Conservation (phyloP, 2,329 filamentous ascomycete genomes). For the Macrophomina phaseolina region DNA sequence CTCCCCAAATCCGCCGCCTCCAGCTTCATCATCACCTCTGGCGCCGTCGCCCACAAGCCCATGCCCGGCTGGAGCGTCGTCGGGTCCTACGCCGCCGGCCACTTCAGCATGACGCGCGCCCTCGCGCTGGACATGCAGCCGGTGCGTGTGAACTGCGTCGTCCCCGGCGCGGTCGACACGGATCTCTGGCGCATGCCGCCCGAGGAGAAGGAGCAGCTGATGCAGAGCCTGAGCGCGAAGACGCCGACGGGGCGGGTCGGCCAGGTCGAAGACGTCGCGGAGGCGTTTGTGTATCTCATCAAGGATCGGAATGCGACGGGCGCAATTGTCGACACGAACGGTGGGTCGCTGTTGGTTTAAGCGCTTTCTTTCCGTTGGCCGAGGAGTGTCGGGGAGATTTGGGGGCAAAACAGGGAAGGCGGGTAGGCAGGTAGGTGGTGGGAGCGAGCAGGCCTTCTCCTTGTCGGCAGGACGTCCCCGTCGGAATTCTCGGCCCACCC, state of each 20-base stretch:
- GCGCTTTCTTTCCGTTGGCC: too few relatives aligned
- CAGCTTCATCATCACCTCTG: slow-evolving; percentile 64
- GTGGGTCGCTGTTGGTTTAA: slow-evolving; percentile 40
- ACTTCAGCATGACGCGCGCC: slow-evolving; percentile 59
- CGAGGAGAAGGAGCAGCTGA: slow-evolving; percentile 35
- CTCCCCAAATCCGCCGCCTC: slow-evolving; percentile 50
- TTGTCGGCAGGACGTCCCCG: too few relatives aligned
- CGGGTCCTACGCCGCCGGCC: slow-evolving; percentile 55
- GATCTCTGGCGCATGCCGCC: slow-evolving; percentile 47
- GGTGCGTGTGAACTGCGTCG: slow-evolving; percentile 67
- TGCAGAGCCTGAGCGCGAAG: slow-evolving; percentile 32
- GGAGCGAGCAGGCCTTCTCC: too few relatives aligned
- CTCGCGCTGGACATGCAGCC: slow-evolving; percentile 69
- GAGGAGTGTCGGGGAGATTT: too few relatives aligned
- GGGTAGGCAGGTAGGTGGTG: too few relatives aligned
- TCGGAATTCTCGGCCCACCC: too few relatives aligned
- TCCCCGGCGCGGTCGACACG: slow-evolving; percentile 59
- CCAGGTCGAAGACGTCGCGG: slow-evolving; percentile 42
- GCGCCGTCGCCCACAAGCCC: slow-evolving; percentile 58
- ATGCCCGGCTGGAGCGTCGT: slow-evolving; percentile 58
- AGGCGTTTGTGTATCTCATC: slow-evolving; percentile 56
- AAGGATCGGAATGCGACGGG: slow-evolving; percentile 55
- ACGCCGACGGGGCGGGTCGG: slow-evolving; percentile 39
- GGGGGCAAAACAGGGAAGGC: too few relatives aligned
- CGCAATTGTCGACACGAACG: slow-evolving; percentile 51